Percentiles rank a stretch among this genome's conserved stretches.
phyloP scores from a whole-genome alignment of 345 rosid genomes.

The Jatropha curcas region DNA sequence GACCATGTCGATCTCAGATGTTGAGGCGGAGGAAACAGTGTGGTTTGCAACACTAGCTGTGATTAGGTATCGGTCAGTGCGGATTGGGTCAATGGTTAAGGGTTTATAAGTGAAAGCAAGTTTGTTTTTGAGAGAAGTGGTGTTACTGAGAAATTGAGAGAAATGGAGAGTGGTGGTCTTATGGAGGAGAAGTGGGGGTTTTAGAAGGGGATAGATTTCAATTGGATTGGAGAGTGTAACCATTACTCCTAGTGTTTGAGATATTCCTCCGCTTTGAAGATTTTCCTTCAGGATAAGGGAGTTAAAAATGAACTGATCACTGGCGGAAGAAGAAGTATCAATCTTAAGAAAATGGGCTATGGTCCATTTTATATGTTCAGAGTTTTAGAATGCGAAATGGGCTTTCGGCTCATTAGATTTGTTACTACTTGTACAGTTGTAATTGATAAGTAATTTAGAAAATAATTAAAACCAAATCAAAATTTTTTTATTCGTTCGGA shows the following conservation, averaged over 20 bases:
- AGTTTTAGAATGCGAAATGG: too few species aligned
- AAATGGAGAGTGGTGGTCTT: conserved; percentile 29
- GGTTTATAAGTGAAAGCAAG: conserved; percentile 13
- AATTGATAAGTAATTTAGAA: too few species aligned
- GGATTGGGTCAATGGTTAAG: neutral
- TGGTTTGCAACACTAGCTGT: conserved; percentile 12
- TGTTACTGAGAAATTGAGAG: conserved; percentile 22
- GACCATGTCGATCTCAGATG: conserved; percentile 81
- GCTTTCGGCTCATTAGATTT: neutral
- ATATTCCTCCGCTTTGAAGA: neutral
- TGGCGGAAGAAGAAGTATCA: too few species aligned
- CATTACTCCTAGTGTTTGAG: conserved; percentile 22
- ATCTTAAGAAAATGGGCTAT: neutral
- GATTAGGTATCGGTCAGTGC: conserved; percentile 21
- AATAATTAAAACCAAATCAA: too few species aligned
- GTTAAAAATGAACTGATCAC: too few species aligned
- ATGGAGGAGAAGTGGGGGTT: conserved; percentile 26
- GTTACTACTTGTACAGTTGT: conserved; percentile 1
- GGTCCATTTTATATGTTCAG: neutral
- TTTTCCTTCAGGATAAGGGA: neutral
- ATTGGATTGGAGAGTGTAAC: conserved; percentile 42
- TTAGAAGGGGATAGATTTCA: conserved; percentile 18
- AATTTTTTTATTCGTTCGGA: too few species aligned
- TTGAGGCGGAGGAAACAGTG: conserved; percentile 30
- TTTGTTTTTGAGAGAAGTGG: conserved; percentile 9